phyloP scores from a whole-genome alignment of 495 filamentous ascomycete genomes.

The Annulohypoxylon nitens region DNA sequence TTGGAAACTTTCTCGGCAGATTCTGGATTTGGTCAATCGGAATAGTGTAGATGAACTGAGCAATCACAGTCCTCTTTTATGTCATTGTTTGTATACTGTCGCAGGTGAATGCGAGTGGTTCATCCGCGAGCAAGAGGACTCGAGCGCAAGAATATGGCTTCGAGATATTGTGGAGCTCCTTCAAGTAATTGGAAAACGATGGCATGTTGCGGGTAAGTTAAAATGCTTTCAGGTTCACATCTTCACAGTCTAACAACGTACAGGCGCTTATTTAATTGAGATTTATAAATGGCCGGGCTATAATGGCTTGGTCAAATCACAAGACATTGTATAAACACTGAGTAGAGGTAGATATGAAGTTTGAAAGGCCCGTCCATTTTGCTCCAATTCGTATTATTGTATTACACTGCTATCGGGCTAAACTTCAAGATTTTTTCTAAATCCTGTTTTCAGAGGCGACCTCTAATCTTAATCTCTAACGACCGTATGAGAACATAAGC shows the following conservation, averaged over 20 bases:
- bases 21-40: conserved; percentile 22
- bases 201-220: conserved; percentile 35
- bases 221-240: background rate
- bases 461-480: conserved; percentile 45
- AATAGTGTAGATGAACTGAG: background rate
- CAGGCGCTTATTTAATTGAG: conserved; percentile 34
- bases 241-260: conserved; percentile 8
- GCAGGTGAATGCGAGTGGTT: conserved; percentile 43
- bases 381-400: background rate
- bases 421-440: background rate
- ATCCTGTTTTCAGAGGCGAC: conserved; percentile 26
- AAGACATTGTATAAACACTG: conserved; percentile 16
- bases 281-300: conserved; percentile 45
- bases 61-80: conserved; percentile 31
- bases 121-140: conserved; percentile 37
- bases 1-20: conserved; percentile 31
- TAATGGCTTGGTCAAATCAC: conserved; percentile 18
- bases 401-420: background rate
- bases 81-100: conserved; percentile 41
- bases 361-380: no score
- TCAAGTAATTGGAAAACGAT: conserved; percentile 32
- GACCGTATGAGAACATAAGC: conserved; percentile 54
- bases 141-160: conserved; percentile 17
- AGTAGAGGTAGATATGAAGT: no score
- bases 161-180: conserved; percentile 35